Base-by-base conservation (phyloP, 208 protist genomes). In the Crithidia brevicula region DNA sequence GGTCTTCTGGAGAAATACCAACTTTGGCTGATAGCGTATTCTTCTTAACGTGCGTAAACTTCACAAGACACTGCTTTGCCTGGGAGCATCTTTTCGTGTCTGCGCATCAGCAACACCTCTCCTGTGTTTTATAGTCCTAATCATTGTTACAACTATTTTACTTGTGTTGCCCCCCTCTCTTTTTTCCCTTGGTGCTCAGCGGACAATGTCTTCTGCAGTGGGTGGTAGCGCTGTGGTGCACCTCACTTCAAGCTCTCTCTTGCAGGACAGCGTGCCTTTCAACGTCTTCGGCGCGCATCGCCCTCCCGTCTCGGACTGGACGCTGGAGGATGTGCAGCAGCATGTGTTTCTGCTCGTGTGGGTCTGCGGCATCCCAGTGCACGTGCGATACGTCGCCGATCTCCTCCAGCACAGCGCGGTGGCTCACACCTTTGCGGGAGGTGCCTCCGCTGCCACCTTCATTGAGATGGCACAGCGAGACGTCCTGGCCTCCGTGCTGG, bases 281-380 rank as follows among this genome's bases (percentile, higher is more conserved):
- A 22, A 5, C 18, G n/a, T 3, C 16, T n/a, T n/a, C 7, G 20
- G 28, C 8, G 27, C 36, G 20, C 43, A 23, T 22, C 45, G 30
- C 43, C 27, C 27, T 8, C 15, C 43, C 4, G 31, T 66, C 7
- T 53, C 47, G 1, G 1, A 10, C 28, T 80, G 83, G 84, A 57
- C 61, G 0, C 9, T 77, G 5, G 52, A 74, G 16, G 88, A 89
- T 27, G 65, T 89, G 0, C 60, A 64, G 33, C 67, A 81, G 11
- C 77, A 92, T 51, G 45, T 95, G 38, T 89, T 92, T 50, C 64
- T 87, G 51, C 33, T 87, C 16, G 78, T 86, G 31, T 93, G 83
- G 84, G 67, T 88, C 0, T 95, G 82, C 50, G 79, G 83, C 27
- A 54, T 93, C 7, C 84, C 89, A 0, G 63, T 91, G 23, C 86